These are phyloP conservation scores for Rhodotorula sp. DNA, from an alignment of 1,284 basidiomycete genomes.

Conservation along the genomic window DNA sequence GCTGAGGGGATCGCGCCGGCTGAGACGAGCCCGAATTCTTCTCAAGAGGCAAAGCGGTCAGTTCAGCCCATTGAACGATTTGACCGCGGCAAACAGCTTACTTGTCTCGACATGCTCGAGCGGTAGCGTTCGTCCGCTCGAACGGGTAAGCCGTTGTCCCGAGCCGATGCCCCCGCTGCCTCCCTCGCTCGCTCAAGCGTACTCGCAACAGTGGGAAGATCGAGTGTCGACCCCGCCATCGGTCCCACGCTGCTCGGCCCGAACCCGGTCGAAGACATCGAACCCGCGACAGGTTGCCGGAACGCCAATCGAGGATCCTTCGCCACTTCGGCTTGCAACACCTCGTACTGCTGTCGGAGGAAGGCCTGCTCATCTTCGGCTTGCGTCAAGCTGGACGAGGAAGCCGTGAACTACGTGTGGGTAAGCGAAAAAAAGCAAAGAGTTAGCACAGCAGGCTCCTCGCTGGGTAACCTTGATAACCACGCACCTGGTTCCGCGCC, in stretches of 20 bases:
- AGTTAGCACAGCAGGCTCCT: neutral
- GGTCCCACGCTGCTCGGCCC: slow-evolving; percentile 70
- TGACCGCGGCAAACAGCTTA: neutral
- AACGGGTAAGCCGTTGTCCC: neutral
- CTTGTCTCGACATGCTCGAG: slow-evolving; percentile 23
- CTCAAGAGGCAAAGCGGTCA: neutral
- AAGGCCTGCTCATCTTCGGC: slow-evolving; percentile 73
- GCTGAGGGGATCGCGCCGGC: slow-evolving; percentile 15
- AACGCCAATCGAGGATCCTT: slow-evolving; percentile 84
- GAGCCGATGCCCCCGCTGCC: slow-evolving; percentile 43
- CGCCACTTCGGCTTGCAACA: slow-evolving; percentile 80
- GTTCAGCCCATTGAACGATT: fast-evolving
- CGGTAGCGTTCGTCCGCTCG: neutral
- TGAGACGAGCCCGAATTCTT: slow-evolving; percentile 12
- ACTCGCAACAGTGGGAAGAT: slow-evolving; percentile 76
- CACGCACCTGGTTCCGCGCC: slow-evolving; percentile 43
- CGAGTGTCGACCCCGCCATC: slow-evolving; percentile 76
- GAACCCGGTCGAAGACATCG: slow-evolving; percentile 5
- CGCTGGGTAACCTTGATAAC: no score
- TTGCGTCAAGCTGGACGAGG: slow-evolving; percentile 37
- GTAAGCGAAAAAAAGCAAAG: neutral
- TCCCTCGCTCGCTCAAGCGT: slow-evolving; percentile 65
- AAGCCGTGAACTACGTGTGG: neutral
- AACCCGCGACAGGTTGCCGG: slow-evolving; percentile 38
- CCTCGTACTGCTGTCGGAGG: slow-evolving; percentile 80